Evolutionary conservation across 2,329 filamentous ascomycete species (phyloP), one percentile per base, ranked within the genome.

Genomic region (Dendrostoma leiphaemia): DNA sequence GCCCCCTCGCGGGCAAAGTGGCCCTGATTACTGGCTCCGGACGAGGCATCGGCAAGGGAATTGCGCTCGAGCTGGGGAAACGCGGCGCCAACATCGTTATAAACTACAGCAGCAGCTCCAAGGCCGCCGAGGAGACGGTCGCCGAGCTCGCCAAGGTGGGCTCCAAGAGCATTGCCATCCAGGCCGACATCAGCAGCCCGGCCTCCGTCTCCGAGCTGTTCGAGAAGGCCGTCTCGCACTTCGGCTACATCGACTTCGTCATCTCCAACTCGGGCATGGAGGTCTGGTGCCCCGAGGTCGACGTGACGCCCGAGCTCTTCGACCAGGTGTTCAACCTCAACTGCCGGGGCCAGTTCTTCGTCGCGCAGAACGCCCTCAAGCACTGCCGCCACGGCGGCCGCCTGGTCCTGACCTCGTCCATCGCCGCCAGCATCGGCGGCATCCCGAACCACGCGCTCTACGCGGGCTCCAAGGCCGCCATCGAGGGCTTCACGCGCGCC

Each of bases 291-390:
- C 80, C 84, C 69, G 84, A 86, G 61, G 81, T 85, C 65, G 84
- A 88, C 60, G 84, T 89, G 32, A 81, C 82, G 4, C 81, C 84
- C 67, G 85, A 86, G 73, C 85, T 88, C 61, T 89, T 83, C 72
- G 85, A 89, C 71, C 78, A 84, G 62, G 84, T 89, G 61, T 89
- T 89, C 74, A 83, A 83, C 74, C 76, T 89, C 64, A 89, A 89
- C 74, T 79, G 83, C 57, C 78, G 84, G 37, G 86, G 84, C 44
- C 85, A 90, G 71, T 90, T 90, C 77, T 90, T 91, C 69, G 86
- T 91, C 49, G 88, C 86, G 19, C 86, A 90, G 73, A 84, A 88
- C 54, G 88, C 83, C 6, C 87, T 88, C 71, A 86, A 86, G 73
- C 76, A 89, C 72, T 80, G 89, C 60, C 79, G 85, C 65, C 76